Conservation (phyloP, 2,329 filamentous ascomycete genomes). For the Cladosporium sp. region DNA sequence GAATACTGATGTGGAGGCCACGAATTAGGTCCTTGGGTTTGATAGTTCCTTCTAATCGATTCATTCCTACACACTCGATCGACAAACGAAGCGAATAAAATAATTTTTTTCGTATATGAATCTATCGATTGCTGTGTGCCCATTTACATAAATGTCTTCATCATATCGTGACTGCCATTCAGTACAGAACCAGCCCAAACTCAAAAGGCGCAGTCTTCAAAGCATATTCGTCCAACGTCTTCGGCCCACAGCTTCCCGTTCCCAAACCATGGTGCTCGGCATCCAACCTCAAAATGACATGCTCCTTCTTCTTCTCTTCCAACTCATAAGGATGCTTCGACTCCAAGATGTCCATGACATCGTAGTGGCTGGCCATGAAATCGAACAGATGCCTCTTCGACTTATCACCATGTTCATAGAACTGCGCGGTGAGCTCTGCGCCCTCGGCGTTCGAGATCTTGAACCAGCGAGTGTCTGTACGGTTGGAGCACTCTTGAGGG, state of each 20-base stretch:
- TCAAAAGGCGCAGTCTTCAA: constrained; percentile 35
- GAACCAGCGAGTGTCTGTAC: constrained; percentile 58
- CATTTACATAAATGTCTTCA: no score
- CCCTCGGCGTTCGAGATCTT: constrained; percentile 21
- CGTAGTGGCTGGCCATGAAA: constrained; percentile 56
- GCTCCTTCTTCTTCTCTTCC: constrained; percentile 47
- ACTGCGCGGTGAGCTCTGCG: constrained; percentile 25
- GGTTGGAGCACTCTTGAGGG: constrained; percentile 65
- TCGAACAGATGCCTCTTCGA: constrained; percentile 24
- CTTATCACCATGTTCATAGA: constrained; percentile 20
- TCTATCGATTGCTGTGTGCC: no score
- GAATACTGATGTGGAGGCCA: not conserved
- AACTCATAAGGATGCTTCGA: constrained; percentile 64
- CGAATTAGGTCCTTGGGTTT: not conserved
- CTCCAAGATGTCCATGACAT: constrained; percentile 49
- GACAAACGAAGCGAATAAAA: no score
- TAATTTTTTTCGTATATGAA: no score
- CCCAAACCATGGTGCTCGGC: constrained; percentile 61
- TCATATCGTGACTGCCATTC: not conserved
- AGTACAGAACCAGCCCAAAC: constrained; percentile 26
- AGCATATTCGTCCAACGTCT: constrained; percentile 40
- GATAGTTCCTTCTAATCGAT: not conserved
- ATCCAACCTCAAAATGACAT: constrained; percentile 57
- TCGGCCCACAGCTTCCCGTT: constrained; percentile 59
- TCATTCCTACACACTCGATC: not conserved